Evolutionary conservation across 2,329 filamentous ascomycete species (phyloP), one percentile per base, ranked within the genome.

Genomic region (Arthrocladium fulminans): DNA sequence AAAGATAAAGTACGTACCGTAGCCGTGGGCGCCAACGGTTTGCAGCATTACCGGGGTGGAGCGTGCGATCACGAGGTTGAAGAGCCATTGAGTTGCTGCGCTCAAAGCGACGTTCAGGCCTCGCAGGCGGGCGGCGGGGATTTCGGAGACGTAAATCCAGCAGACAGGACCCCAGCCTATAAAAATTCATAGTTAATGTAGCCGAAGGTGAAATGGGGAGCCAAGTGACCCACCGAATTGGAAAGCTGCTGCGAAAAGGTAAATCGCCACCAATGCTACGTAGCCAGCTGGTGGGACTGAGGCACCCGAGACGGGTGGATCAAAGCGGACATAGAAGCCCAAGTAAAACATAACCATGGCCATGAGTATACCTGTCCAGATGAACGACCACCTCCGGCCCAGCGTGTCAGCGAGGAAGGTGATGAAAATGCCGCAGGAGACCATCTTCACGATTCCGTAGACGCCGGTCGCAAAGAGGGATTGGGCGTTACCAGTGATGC

Each of bases 111-210:
- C 82, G 58, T 85, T 86, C 55, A 83, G 67, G 15, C 77, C 78
- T 48, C 83, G 70, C 6, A 86, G 70, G 27, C 83, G 72, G 0
- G 80, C 79, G 5, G 80, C 80, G 0, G 82, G 81, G 50, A 86
- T 86, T 64, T 87, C 83, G 22, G 75, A 76, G 2, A 84, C 76
- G 58, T 85, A 80, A 59, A 85, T 84, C 82, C 83, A 86, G 67
- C 80, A 84, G 25, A 79, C 79, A 0, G 81, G 80, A 0, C 83
- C 83, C 83, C 83, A 86, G 9, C 78, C 78, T 51, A 81, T 79
- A 40, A 4, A 13, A 7, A 19, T 3, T 43, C 22, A 43, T 8
- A 20, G 12, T 41, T 8, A 20, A 8, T 8, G 34, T n/a, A 8
- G 34, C 15, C 17, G 27, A 7, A 7, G 13, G 13, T 29, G 7